phyloP scores from a whole-genome alignment of 2,329 filamentous ascomycete genomes.

The Alternaria solani region DNA sequence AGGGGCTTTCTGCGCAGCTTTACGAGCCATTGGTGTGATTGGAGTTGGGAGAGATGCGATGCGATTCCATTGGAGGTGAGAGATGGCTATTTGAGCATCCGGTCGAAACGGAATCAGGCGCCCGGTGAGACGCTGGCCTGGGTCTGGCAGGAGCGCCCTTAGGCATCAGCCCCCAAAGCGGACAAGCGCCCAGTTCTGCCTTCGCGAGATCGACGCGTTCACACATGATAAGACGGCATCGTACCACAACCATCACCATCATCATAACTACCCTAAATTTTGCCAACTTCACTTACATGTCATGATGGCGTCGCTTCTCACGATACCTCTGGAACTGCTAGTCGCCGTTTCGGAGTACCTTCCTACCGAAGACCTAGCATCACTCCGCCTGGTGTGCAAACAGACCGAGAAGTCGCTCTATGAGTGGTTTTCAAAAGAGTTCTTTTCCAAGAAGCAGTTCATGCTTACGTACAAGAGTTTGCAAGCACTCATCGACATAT shows the following conservation, averaged over 20 bases:
- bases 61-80: not conserved
- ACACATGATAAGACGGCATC: constrained; percentile 22
- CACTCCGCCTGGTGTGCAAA: constrained; percentile 65
- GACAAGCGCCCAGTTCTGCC: constrained; percentile 23
- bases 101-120: constrained; percentile 9
- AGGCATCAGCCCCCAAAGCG: constrained; percentile 24
- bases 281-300: not conserved
- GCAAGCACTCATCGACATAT: constrained; percentile 58
- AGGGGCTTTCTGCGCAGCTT: constrained; percentile 28
- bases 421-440: constrained; percentile 66
- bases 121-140: constrained; percentile 10
- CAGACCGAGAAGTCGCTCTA: constrained; percentile 63
- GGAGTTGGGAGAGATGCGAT: not conserved
- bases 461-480: constrained; percentile 68
- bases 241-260: not conserved
- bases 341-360: constrained; percentile 61
- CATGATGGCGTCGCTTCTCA: constrained; percentile 35
- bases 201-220: constrained; percentile 23
- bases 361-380: constrained; percentile 63
- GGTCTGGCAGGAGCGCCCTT: constrained; percentile 8
- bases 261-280: not conserved
- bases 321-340: constrained; percentile 67
- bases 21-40: constrained; percentile 32
- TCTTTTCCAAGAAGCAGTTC: constrained; percentile 72
- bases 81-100: constrained; percentile 22